These are phyloP conservation scores for Zygoascus ofunaensis DNA, from an alignment of 805 yeast genomes.

Conservation along the genomic window DNA sequence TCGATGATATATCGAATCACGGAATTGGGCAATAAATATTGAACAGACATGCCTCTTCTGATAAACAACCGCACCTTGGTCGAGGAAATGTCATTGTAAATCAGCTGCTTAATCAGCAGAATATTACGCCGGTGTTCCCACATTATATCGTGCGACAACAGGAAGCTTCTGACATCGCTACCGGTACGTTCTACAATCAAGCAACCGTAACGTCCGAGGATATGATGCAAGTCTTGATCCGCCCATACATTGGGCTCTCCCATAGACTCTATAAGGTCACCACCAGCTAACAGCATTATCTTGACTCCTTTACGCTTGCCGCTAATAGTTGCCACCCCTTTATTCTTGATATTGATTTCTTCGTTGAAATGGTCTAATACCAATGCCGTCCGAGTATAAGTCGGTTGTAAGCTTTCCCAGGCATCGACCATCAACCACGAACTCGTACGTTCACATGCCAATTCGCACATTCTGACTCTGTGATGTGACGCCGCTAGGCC, in stretches of 20 bases:
- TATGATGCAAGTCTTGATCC: conserved; percentile 88
- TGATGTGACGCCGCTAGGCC: conserved; percentile 86
- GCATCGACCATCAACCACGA: conserved; percentile 99
- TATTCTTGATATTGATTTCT: conserved; percentile 82
- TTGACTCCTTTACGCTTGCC: conserved; percentile 66
- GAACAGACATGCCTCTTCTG: conserved; percentile 94
- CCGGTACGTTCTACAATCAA: conserved; percentile 95
- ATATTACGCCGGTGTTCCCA: conserved; percentile 91
- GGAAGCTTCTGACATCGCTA: conserved; percentile 84
- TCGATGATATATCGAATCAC: conserved; percentile 94
- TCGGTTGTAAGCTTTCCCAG: conserved; percentile 91
- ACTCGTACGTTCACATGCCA: conserved; percentile 94
- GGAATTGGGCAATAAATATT: conserved; percentile 83
- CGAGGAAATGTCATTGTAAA: conserved; percentile 91
- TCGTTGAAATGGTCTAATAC: conserved; percentile 95
- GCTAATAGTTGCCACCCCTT: conserved; percentile 55
- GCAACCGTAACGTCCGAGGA: conserved; percentile 92
- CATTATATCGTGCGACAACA: conserved; percentile 92
- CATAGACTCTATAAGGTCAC: conserved; percentile 95
- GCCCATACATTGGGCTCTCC: conserved; percentile 99
- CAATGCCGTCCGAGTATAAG: conserved; percentile 87
- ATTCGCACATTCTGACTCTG: conserved; percentile 95
- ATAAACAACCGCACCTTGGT: conserved; percentile 89
- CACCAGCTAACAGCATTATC: conserved; percentile 94
- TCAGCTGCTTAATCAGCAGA: conserved; percentile 87